These are phyloP conservation scores for Priceomyces melissophilus DNA, from an alignment of 805 yeast species.

Conservation along the genomic window DNA sequence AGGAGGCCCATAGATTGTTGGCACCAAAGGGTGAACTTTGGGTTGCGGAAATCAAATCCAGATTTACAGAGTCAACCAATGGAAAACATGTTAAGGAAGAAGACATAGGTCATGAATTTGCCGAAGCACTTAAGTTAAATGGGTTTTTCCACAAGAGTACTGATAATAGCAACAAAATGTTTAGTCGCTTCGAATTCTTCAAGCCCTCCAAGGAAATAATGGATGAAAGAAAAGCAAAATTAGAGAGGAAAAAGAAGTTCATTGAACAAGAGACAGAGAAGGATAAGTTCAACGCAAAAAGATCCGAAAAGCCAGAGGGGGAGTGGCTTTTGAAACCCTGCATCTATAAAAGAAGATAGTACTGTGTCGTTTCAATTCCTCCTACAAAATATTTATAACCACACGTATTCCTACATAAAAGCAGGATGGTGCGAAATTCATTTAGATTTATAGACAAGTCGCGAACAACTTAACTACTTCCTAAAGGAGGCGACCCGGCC, in stretches of 20 bases:
- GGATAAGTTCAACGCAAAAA: constrained; percentile 54
- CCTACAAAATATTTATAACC: too few species aligned
- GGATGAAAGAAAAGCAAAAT: constrained; percentile 57
- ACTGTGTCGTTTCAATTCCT: too few species aligned
- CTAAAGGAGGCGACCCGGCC: too few species aligned
- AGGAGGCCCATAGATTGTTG: constrained; percentile 83
- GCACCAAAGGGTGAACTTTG: constrained; percentile 92
- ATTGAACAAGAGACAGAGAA: constrained; percentile 66
- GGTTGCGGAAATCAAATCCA: constrained; percentile 95
- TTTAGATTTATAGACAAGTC: too few species aligned
- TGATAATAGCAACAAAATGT: constrained; percentile 88
- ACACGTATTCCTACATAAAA: too few species aligned
- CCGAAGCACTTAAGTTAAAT: constrained; percentile 64
- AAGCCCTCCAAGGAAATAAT: constrained; percentile 74
- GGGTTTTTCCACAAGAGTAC: constrained; percentile 90
- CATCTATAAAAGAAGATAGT: constrained; percentile 78
- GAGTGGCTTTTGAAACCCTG: constrained; percentile 93
- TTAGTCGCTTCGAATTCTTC: constrained; percentile 89
- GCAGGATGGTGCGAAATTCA: too few species aligned
- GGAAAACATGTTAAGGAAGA: constrained; percentile 28
- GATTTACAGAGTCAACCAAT: constrained; percentile 61
- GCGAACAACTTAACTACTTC: too few species aligned
- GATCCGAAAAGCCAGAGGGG: constrained; percentile 64
- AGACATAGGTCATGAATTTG: constrained; percentile 70
- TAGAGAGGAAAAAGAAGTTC: constrained; percentile 62